Evolutionary conservation across 1,284 basidiomycete species (phyloP), one percentile per base, ranked within the genome.

Genomic region (Mycena citricolor): DNA sequence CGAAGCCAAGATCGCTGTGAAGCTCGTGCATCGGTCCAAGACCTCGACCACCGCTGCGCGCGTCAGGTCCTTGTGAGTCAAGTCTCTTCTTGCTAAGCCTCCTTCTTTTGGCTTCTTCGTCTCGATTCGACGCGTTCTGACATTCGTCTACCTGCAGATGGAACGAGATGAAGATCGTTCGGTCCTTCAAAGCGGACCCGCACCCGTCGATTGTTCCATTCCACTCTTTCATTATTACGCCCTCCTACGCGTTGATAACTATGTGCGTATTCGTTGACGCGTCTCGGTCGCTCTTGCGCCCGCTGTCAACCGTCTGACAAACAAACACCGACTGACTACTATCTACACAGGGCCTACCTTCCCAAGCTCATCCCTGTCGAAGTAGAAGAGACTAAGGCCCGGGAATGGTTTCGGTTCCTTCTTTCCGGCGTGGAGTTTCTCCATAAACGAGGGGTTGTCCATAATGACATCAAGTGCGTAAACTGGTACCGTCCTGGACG

Each of bases 101-200:
- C 19, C 46, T 35, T 4, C 43, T 32, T 38, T 20, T 44, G n/a
- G n/a, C n/a, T n/a, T n/a, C n/a, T n/a, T n/a, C n/a, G n/a, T n/a
- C n/a, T n/a, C n/a, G n/a, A n/a, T 20, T 46, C 57, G 41, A 57
- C 55, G 23, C 34, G 25, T 22, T 39, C 28, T 38, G 4, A 32
- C 21, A 4, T 22, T 31, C 17, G 33, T 31, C 30, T 47, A 19
- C 36, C 36, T 33, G 12, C 24, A 87, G 86, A 68, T 94, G 89
- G 90, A 91, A 91, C 60, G 91, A 94, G 71, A 93, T 94, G 90
- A 93, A 93, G 74, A 86, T 94, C 54, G 83, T 94, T 52, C 76
- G 86, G 53, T 71, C 81, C 10, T 81, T 95, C 61, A 86, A 86
- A 64, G 67, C 81, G 38, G 84, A 91, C 58, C 81, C 85, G 7